phyloP scores from a whole-genome alignment of 2,329 filamentous ascomycete species.

The Aureobasidium melanogenum region DNA sequence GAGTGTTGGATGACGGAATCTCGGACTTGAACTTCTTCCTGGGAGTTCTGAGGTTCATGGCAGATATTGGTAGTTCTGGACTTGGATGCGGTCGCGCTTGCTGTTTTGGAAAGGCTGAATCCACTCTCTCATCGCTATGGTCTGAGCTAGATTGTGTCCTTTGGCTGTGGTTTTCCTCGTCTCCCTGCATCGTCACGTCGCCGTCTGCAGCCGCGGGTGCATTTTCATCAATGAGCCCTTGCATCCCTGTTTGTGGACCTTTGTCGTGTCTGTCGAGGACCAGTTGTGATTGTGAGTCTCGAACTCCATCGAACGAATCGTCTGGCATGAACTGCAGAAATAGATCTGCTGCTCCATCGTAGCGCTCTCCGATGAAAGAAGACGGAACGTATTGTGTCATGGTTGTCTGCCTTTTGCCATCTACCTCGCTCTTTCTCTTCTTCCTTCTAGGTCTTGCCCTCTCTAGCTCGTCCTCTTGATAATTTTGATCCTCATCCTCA shows the following conservation, averaged over 20 bases:
- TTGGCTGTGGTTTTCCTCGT: not conserved
- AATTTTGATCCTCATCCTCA: not conserved
- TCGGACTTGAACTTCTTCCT: conserved; percentile 10
- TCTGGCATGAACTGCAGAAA: not conserved
- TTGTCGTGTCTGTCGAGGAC: no score
- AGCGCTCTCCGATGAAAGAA: not conserved
- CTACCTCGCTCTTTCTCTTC: conserved; percentile 8
- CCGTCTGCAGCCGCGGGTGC: not conserved
- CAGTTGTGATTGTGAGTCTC: not conserved
- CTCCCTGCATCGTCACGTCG: not conserved
- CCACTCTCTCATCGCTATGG: not conserved
- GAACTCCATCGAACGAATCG: not conserved
- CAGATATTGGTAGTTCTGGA: not conserved
- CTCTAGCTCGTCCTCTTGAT: conserved; percentile 4
- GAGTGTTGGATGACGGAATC: conserved; percentile 22
- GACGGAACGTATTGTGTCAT: conserved; percentile 16
- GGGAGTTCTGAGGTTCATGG: not conserved
- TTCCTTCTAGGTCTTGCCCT: conserved; percentile 4
- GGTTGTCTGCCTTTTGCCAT: conserved; percentile 14
- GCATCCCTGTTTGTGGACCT: not conserved
- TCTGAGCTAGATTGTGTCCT: not conserved
- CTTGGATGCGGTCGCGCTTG: conserved; percentile 9
- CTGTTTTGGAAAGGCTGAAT: conserved; percentile 13
- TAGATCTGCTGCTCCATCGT: not conserved
- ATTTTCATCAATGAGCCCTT: not conserved